phyloP scores from a whole-genome alignment of 352 stramenopile genomes.

The Phytophthora pistaciae region DNA sequence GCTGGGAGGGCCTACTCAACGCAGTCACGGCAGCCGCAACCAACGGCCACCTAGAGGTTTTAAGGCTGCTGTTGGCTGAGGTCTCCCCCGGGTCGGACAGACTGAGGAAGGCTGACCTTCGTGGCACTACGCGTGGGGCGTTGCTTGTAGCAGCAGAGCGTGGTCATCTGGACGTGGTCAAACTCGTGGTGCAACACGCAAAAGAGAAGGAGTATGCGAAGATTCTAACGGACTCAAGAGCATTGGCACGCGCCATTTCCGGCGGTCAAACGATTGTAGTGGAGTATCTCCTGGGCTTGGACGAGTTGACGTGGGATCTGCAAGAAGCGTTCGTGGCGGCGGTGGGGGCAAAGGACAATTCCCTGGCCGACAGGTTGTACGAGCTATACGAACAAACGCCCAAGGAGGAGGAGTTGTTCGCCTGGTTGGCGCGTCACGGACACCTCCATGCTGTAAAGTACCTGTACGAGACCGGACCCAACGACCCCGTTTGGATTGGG shows the following conservation, averaged over 20 bases:
- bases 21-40: not conserved
- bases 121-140: not conserved
- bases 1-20: not conserved
- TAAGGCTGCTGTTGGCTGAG: not conserved
- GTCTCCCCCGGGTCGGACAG: not conserved
- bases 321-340: constrained; percentile 3
- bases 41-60: not conserved
- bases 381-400: not conserved
- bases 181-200: not conserved
- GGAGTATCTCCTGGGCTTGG: not conserved
- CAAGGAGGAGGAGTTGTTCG: not conserved
- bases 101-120: not conserved
- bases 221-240: no score
- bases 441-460: not conserved
- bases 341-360: not conserved
- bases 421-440: not conserved
- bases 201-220: not conserved
- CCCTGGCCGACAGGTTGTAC: not conserved
- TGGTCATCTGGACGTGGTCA: not conserved
- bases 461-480: not conserved
- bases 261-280: not conserved
- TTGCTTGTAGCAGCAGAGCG: not conserved
- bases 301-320: not conserved
- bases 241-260: not conserved
- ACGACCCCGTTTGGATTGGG: not conserved